A percentile compares a stretch with the other conserved stretches of the same genome.
phyloP scores from a whole-genome alignment of 257 asterid species.

The Nicotiana tomentosiformis region DNA sequence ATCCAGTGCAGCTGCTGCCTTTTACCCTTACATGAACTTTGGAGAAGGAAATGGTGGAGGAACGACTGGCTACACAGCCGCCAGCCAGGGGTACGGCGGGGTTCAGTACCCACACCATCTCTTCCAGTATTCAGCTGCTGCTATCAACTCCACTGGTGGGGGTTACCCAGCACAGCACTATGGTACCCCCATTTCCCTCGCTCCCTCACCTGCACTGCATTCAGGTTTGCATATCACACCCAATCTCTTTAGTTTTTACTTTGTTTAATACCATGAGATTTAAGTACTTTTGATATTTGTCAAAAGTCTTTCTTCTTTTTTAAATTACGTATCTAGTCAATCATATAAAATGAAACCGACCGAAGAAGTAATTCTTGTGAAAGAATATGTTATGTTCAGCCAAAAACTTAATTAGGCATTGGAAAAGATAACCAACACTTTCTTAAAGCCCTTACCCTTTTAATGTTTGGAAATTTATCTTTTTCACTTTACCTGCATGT shows the following conservation, averaged over 20 bases:
- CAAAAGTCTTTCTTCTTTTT: neutral
- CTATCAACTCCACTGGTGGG: slow-evolving; percentile 35
- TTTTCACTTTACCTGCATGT: no score
- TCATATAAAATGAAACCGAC: neutral
- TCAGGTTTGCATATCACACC: slow-evolving; percentile 51
- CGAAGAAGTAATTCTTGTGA: neutral
- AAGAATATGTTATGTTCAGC: neutral
- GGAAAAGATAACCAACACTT: no score
- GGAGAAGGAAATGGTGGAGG: slow-evolving; percentile 55
- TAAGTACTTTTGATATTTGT: neutral
- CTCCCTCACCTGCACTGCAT: slow-evolving; percentile 68
- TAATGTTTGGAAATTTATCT: no score
- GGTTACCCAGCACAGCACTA: slow-evolving; percentile 63
- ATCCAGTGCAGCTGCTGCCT: slow-evolving; percentile 45
- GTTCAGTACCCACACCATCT: slow-evolving; percentile 78
- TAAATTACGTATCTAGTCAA: neutral
- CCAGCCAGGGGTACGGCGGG: slow-evolving; percentile 47
- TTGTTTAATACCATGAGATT: neutral
- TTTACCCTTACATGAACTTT: slow-evolving; percentile 71
- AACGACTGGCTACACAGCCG: slow-evolving; percentile 43
- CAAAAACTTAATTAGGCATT: neutral
- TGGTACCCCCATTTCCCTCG: slow-evolving; percentile 71
- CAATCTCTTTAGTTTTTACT: neutral
- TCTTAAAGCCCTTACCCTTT: no score
- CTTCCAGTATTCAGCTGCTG: slow-evolving; percentile 59